These are phyloP conservation scores for Yamadazyma spencermartinsiae DNA, from an alignment of 1,139 yeast genomes.

Conservation along the genomic window DNA sequence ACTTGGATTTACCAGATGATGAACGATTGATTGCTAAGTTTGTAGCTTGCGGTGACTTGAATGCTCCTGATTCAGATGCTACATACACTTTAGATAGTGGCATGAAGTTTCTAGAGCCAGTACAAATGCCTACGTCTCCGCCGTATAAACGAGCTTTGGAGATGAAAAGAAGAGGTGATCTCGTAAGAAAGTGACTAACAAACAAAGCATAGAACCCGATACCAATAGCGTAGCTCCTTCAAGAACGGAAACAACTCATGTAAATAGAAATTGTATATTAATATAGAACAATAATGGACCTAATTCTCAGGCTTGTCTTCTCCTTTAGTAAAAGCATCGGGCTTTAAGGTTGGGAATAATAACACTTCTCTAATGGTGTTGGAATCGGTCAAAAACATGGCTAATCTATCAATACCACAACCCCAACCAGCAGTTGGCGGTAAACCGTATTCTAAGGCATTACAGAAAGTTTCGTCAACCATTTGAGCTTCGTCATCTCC, in stretches of 20 bases:
- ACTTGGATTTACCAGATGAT: constrained; percentile 50
- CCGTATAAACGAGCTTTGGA: constrained; percentile 92
- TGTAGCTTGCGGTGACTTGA: constrained; percentile 89
- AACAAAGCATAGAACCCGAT: no score
- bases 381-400: constrained; percentile 96
- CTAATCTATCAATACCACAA: constrained; percentile 96
- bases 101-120: constrained; percentile 70
- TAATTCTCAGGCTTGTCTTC: constrained; percentile 29
- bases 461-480: constrained; percentile 95
- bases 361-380: constrained; percentile 97
- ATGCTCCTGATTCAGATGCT: constrained; percentile 90
- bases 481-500: constrained; percentile 99
- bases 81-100: constrained; percentile 69
- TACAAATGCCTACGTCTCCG: constrained; percentile 94
- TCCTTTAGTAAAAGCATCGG: constrained; percentile 60
- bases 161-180: constrained; percentile 73
- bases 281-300: not conserved
- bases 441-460: constrained; percentile 95
- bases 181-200: constrained; percentile 17
- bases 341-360: constrained; percentile 97
- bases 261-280: constrained; percentile 5
- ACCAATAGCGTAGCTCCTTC: no score
- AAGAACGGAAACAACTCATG: no score
- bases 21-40: constrained; percentile 81
- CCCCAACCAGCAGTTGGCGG: constrained; percentile 99